A percentile compares a stretch with the other conserved stretches of the same genome.
These are phyloP conservation scores for Xerophyta viscosa DNA, from an alignment of 106 monocot genomes.

Conservation along the genomic window DNA sequence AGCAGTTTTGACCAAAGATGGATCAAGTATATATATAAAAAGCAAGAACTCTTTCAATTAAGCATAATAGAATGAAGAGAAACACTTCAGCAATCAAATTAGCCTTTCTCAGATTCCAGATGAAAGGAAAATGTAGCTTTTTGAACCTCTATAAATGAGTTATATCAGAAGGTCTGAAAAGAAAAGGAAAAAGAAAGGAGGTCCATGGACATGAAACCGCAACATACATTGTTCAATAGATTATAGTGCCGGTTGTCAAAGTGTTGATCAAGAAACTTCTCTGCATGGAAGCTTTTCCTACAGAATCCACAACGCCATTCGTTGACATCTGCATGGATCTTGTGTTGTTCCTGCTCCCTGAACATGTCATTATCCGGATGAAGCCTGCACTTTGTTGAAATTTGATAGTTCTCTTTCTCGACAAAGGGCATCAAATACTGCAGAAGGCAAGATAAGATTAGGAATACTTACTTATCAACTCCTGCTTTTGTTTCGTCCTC, in stretches of 20 bases:
- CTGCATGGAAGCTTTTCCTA: conserved; percentile 82
- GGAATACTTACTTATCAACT: too few species aligned
- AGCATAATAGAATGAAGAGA: too few species aligned
- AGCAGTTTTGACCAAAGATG: too few species aligned
- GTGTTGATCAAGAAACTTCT: conserved; percentile 88
- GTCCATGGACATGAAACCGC: not conserved
- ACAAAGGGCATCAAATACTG: conserved; percentile 97
- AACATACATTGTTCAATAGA: conserved; percentile 69
- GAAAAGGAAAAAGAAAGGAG: too few species aligned
- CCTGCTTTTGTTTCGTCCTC: too few species aligned
- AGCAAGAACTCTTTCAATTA: too few species aligned
- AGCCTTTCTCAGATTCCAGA: too few species aligned
- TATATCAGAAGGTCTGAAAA: too few species aligned
- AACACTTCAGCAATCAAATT: too few species aligned
- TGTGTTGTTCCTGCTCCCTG: conserved; percentile 90
- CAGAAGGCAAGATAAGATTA: conserved; percentile 6
- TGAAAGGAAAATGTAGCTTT: too few species aligned
- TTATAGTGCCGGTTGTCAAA: conserved; percentile 86
- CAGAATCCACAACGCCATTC: conserved; percentile 95
- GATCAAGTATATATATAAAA: too few species aligned
- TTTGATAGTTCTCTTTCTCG: conserved; percentile 59
- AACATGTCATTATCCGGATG: conserved; percentile 92
- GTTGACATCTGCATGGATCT: conserved; percentile 73
- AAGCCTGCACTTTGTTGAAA: conserved; percentile 76
- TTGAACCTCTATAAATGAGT: too few species aligned